These are phyloP conservation scores for Clathrus columnatus DNA, from an alignment of 768 basidiomycete species.

Conservation along the genomic window DNA sequence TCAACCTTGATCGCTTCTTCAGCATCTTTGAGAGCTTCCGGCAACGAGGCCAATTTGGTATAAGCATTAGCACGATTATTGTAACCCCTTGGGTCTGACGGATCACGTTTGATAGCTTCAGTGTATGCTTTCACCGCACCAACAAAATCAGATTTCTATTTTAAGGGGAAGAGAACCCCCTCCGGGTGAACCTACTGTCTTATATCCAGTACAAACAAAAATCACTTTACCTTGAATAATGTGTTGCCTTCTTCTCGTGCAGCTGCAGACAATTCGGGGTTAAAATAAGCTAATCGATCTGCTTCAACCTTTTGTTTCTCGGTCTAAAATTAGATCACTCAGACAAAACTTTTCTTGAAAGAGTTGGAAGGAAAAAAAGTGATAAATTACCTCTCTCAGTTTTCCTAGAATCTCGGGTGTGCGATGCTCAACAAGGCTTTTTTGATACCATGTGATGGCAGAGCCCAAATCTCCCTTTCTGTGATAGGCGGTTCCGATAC, in stretches of 20 bases:
- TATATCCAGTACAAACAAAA: neutral
- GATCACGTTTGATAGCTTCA: slow-evolving; percentile 95
- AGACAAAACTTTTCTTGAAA: neutral
- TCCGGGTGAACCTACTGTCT: neutral
- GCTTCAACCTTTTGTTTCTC: slow-evolving; percentile 73
- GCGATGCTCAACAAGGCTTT: slow-evolving; percentile 92
- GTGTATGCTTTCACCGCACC: slow-evolving; percentile 86
- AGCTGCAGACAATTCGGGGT: slow-evolving; percentile 69
- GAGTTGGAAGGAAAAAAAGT: neutral
- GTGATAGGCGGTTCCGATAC: slow-evolving; percentile 76
- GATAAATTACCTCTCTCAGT: slow-evolving; percentile 45
- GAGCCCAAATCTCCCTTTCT: slow-evolving; percentile 66
- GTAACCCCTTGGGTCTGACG: slow-evolving; percentile 83
- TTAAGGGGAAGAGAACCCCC: neutral
- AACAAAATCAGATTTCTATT: slow-evolving; percentile 69
- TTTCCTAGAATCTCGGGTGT: slow-evolving; percentile 89
- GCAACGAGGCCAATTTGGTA: slow-evolving; percentile 86
- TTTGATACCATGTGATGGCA: slow-evolving; percentile 88
- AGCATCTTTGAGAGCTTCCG: slow-evolving; percentile 94
- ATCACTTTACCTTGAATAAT: slow-evolving; percentile 60
- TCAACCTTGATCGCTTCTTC: slow-evolving; percentile 90
- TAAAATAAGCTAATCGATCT: slow-evolving; percentile 77
- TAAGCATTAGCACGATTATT: slow-evolving; percentile 98
- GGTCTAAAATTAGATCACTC: slow-evolving; percentile 25
- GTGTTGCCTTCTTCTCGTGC: slow-evolving; percentile 91